A percentile compares a stretch with the other conserved stretches of the same genome.
These are phyloP conservation scores for Fragaria iinumae DNA, from an alignment of 306 rosid species.

Conservation along the genomic window DNA sequence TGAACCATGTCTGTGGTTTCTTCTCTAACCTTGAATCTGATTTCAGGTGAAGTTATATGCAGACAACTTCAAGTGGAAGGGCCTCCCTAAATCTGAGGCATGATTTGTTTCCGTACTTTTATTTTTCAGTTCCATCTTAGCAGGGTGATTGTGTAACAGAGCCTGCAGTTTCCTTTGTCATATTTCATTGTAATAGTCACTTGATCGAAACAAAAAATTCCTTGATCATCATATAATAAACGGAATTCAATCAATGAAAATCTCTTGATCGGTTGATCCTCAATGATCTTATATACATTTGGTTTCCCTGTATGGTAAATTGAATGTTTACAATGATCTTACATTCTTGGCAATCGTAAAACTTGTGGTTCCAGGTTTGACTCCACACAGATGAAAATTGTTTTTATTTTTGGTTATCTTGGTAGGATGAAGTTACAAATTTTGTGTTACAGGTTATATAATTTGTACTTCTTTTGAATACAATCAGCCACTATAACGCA, in stretches of 20 bases:
- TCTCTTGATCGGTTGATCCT: background rate
- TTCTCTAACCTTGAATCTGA: background rate
- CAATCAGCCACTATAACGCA: background rate
- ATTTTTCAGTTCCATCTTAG: constrained; percentile 24
- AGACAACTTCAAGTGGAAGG: constrained; percentile 98
- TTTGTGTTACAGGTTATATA: background rate
- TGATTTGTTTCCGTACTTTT: constrained; percentile 38
- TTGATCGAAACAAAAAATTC: constrained; percentile 28
- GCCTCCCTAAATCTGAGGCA: constrained; percentile 53
- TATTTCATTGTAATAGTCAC: constrained; percentile 27
- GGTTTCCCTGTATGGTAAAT: background rate
- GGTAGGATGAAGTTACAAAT: background rate
- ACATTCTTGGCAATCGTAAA: background rate
- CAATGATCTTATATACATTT: background rate
- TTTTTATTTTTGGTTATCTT: background rate
- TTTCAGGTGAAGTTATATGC: constrained; percentile 79
- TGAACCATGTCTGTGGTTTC: constrained; percentile 5
- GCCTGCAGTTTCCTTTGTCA: constrained; percentile 31
- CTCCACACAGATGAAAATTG: background rate
- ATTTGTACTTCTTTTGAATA: background rate
- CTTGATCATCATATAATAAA: constrained; percentile 39
- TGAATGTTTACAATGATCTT: background rate
- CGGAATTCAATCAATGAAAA: constrained; percentile 23
- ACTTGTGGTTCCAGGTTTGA: background rate
- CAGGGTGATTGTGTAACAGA: constrained; percentile 24